Evolutionary conservation across 257 asterid genomes (phyloP).

Genomic region (Ilex asprella): DNA sequence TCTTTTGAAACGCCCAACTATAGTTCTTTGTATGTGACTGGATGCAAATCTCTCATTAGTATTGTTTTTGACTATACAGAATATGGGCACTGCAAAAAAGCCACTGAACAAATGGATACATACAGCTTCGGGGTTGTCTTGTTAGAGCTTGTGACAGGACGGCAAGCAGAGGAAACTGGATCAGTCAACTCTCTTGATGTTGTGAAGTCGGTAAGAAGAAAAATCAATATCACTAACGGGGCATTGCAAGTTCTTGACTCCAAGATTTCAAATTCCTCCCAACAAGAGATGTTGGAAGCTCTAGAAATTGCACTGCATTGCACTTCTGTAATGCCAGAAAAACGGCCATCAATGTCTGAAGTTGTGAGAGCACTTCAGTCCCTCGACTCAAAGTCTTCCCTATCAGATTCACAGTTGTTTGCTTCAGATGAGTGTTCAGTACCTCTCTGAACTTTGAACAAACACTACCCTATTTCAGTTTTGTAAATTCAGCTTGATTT

Average conservation of each 20-base stretch:
- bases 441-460: conserved; percentile 29
- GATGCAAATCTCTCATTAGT: conserved; percentile 2
- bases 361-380: conserved; percentile 49
- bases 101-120: conserved; percentile 54
- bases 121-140: conserved; percentile 71
- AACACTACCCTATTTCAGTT: neutral
- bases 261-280: conserved; percentile 37
- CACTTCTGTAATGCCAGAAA: conserved; percentile 61
- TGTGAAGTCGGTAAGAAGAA: conserved; percentile 80
- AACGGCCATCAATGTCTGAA: conserved; percentile 67
- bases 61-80: conserved; percentile 30
- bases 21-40: no score
- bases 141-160: conserved; percentile 72
- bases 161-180: conserved; percentile 37
- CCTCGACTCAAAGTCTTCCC: conserved; percentile 27
- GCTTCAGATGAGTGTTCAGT: conserved; percentile 29
- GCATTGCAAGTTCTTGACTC: conserved; percentile 56
- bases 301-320: conserved; percentile 59
- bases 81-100: conserved; percentile 56
- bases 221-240: conserved; percentile 64
- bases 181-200: conserved; percentile 40
- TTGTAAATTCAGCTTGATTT: conserved; percentile 17
- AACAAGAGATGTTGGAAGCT: conserved; percentile 51
- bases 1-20: no score
- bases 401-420: conserved; percentile 23